phyloP scores from a whole-genome alignment of 352 stramenopile species.

The Globisporangium viniferum region DNA sequence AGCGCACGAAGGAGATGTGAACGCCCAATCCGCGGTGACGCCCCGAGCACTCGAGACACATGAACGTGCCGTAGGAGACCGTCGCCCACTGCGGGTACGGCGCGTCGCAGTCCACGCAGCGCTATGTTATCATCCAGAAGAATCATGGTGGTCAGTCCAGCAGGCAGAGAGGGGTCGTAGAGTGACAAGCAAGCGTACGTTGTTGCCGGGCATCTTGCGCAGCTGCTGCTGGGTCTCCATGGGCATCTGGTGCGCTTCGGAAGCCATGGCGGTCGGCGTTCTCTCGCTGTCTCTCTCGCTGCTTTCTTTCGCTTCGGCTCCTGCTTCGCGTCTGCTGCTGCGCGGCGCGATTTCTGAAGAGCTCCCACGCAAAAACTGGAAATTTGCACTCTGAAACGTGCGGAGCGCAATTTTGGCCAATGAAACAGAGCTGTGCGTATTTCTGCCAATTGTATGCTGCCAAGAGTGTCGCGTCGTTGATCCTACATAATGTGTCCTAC shows the following conservation, averaged over 20 bases:
- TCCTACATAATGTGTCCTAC: too few species aligned
- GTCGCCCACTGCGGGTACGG: conserved; percentile 94
- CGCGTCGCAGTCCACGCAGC: conserved; percentile 93
- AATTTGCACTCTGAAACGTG: conserved; percentile 5
- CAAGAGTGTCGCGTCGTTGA: background rate
- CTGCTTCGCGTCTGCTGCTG: conserved; percentile 1
- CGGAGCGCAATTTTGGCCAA: conserved; percentile 1
- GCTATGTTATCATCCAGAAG: conserved; percentile 21
- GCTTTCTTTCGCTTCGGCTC: background rate
- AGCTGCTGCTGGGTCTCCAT: conserved; percentile 85
- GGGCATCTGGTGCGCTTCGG: conserved; percentile 76
- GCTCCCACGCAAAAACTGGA: background rate
- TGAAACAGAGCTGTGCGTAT: background rate
- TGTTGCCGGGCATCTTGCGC: conserved; percentile 78
- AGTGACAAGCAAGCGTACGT: conserved; percentile 35
- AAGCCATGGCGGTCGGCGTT: conserved; percentile 13
- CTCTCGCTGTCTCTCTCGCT: background rate
- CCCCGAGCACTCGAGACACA: conserved; percentile 94
- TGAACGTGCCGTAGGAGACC: conserved; percentile 94
- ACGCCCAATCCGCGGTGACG: conserved; percentile 90
- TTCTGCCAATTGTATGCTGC: background rate
- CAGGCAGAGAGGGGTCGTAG: background rate
- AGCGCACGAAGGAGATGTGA: conserved; percentile 92
- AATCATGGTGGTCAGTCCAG: background rate
- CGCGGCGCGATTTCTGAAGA: conserved; percentile 2